Conservation (phyloP, 2,329 filamentous ascomycete species). For the Trichoderma sp. region DNA sequence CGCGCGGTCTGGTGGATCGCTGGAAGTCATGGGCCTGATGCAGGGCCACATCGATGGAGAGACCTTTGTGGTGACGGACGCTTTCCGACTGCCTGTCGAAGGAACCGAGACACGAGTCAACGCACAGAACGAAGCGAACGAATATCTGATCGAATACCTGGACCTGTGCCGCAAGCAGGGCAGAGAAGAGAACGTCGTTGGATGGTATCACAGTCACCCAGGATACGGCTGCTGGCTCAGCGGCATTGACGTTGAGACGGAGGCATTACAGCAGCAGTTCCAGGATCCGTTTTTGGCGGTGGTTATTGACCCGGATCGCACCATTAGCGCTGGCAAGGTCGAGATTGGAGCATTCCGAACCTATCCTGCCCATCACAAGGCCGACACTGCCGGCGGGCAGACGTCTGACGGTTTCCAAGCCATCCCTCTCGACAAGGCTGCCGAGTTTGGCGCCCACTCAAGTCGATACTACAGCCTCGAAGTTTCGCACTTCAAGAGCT, state of each 20-base stretch:
- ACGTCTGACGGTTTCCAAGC: conserved; percentile 66
- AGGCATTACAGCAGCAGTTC: conserved; percentile 81
- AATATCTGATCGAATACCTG: conserved; percentile 92
- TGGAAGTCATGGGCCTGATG: conserved; percentile 99
- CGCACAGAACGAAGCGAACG: conserved; percentile 92
- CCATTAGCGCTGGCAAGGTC: conserved; percentile 90
- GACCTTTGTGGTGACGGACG: conserved; percentile 89
- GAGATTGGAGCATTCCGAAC: conserved; percentile 97
- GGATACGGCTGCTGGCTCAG: conserved; percentile 98
- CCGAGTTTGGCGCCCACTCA: conserved; percentile 93
- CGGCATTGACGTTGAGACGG: conserved; percentile 91
- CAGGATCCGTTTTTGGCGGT: conserved; percentile 93
- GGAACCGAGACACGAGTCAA: conserved; percentile 99
- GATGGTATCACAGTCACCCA: conserved; percentile 98
- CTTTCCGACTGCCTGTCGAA: conserved; percentile 91
- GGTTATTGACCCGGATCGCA: conserved; percentile 94
- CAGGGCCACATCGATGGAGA: conserved; percentile 88
- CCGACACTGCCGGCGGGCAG: conserved; percentile 37
- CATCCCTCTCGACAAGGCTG: conserved; percentile 89
- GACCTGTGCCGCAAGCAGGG: conserved; percentile 74
- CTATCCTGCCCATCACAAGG: conserved; percentile 74
- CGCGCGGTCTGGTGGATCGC: conserved; percentile 85
- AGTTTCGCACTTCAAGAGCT: conserved; percentile 92
- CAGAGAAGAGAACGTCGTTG: conserved; percentile 86
- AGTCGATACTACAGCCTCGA: conserved; percentile 89